Evolutionary conservation across 2,329 filamentous ascomycete genomes (phyloP).

Genomic region (Chalara sp.): DNA sequence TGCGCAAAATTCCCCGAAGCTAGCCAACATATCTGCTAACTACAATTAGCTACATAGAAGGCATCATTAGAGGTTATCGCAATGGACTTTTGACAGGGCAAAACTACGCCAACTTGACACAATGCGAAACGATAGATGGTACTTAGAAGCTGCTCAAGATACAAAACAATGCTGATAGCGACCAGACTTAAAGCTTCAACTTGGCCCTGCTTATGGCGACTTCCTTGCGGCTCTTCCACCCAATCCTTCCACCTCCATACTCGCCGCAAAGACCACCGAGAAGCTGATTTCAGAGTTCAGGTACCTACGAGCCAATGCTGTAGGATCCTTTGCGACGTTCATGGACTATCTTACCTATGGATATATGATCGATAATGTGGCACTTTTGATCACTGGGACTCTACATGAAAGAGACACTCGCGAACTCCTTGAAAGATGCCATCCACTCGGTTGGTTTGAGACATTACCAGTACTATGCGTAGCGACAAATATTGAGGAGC

Average conservation of each 20-base stretch:
- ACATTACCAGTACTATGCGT: conserved; percentile 97
- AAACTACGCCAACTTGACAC: conserved; percentile 92
- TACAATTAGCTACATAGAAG: conserved; percentile 79
- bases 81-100: conserved; percentile 84
- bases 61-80: conserved; percentile 93
- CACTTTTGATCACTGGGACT: conserved; percentile 93
- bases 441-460: conserved; percentile 97
- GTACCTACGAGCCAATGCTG: conserved; percentile 90
- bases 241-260: conserved; percentile 91
- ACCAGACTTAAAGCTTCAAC: conserved; percentile 92
- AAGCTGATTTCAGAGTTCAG: conserved; percentile 97
- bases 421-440: conserved; percentile 90
- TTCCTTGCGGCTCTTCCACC: conserved; percentile 90
- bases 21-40: conserved; percentile 15
- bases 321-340: conserved; percentile 85
- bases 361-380: conserved; percentile 99
- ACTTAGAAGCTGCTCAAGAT: conserved; percentile 21
- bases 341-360: conserved; percentile 98
- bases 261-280: conserved; percentile 92
- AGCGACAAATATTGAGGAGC: conserved; percentile 95
- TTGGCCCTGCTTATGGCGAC: conserved; percentile 93
- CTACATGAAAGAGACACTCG: conserved; percentile 95
- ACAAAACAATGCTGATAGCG: conserved; percentile 4
- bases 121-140: conserved; percentile 98
- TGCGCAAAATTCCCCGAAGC: conserved; percentile 33